Evolutionary conservation across 805 yeast species (phyloP).

Genomic region (Metschnikowia kunwiensis): DNA sequence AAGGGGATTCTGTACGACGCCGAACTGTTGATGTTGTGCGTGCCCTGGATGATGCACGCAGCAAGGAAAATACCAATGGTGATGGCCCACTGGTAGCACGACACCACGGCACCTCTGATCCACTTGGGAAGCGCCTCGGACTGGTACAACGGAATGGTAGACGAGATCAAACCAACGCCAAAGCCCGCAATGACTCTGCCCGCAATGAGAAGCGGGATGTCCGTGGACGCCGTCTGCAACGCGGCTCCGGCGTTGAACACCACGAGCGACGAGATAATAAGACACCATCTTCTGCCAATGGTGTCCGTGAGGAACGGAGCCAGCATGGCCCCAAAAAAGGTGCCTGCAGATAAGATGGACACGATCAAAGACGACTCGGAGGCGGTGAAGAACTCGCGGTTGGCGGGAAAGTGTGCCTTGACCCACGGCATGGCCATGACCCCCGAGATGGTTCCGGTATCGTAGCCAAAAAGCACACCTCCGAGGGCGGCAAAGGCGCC

Average conservation of each 20-base stretch:
- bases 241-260: constrained; percentile 37
- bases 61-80: constrained; percentile 40
- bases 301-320: constrained; percentile 39
- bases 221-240: constrained; percentile 37
- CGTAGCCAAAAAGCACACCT: constrained; percentile 42
- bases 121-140: constrained; percentile 42
- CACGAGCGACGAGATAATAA: constrained; percentile 31
- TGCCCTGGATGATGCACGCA: constrained; percentile 36
- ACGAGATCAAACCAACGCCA: constrained; percentile 42
- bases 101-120: constrained; percentile 44
- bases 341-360: constrained; percentile 39
- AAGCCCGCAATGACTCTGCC: constrained; percentile 41
- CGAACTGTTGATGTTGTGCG: constrained; percentile 31
- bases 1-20: constrained; percentile 43
- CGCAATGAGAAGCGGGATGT: constrained; percentile 34
- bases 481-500: constrained; percentile 42
- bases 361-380: constrained; percentile 26
- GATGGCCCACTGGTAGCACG: constrained; percentile 40
- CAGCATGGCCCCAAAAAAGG: constrained; percentile 38
- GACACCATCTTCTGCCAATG: constrained; percentile 39
- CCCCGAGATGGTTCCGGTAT: constrained; percentile 43
- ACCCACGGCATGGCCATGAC: constrained; percentile 41
- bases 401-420: constrained; percentile 24
- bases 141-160: constrained; percentile 39
- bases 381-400: constrained; percentile 19